Evolutionary conservation across 345 rosid species (phyloP).

Genomic region (Eucalyptus curtisii): DNA sequence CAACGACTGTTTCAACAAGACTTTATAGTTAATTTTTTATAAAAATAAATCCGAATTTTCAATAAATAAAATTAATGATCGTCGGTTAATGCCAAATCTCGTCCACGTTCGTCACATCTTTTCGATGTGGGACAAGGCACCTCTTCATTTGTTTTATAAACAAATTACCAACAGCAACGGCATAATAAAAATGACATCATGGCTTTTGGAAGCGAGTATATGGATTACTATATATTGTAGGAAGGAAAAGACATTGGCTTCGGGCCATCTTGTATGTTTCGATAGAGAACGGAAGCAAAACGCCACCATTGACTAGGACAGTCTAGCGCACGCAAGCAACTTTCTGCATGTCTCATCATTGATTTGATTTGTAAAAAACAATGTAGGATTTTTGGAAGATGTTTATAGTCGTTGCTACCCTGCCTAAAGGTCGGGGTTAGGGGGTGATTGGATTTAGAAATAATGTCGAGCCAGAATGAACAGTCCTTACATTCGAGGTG

Average conservation of each 20-base stretch:
- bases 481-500: background rate
- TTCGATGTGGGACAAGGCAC: too few species aligned
- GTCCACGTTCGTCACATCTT: too few species aligned
- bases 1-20: too few species aligned
- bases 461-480: background rate
- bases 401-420: background rate
- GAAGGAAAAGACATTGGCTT: background rate
- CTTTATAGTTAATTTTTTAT: too few species aligned
- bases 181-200: background rate
- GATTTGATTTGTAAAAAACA: background rate
- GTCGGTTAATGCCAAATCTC: too few species aligned
- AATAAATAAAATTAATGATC: too few species aligned
- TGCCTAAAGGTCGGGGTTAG: background rate
- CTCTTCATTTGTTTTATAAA: too few species aligned
- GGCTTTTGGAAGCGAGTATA: background rate
- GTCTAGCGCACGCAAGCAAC: background rate
- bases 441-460: background rate
- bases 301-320: background rate
- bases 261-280: background rate
- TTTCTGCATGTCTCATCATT: background rate
- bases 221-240: background rate
- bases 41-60: too few species aligned
- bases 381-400: background rate
- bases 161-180: too few species aligned
- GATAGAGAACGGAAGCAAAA: background rate